Conservation (phyloP, 1,139 yeast genomes). For the Lodderomyces beijingensis region DNA sequence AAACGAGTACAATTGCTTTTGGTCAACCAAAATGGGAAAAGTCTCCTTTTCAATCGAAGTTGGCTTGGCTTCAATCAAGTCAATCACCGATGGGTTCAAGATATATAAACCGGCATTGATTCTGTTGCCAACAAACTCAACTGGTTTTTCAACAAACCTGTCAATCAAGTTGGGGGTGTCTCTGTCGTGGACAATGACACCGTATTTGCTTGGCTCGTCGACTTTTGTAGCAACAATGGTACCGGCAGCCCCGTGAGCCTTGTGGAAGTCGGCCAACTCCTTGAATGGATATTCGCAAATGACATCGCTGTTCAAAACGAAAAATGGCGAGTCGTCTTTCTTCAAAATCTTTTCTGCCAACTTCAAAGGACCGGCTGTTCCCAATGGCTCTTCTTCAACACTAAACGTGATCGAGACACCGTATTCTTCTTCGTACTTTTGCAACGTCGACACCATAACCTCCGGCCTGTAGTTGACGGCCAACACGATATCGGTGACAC, state of each 20-base stretch:
- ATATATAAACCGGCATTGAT: slow-evolving; percentile 96
- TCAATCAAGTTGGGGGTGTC: slow-evolving; percentile 91
- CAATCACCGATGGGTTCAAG: slow-evolving; percentile 94
- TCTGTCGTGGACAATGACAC: slow-evolving; percentile 97
- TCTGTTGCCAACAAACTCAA: slow-evolving; percentile 97
- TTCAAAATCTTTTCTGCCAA: slow-evolving; percentile 91
- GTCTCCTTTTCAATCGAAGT: slow-evolving; percentile 99
- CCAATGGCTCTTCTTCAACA: slow-evolving; percentile 98
- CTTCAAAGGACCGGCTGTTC: slow-evolving; percentile 98
- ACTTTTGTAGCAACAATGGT: slow-evolving; percentile 99
- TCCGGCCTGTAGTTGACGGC: slow-evolving; percentile 99
- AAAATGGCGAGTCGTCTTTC: slow-evolving; percentile 95
- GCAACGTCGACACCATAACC: slow-evolving; percentile 93
- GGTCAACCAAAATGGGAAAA: slow-evolving; percentile 92
- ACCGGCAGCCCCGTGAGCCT: slow-evolving; percentile 94
- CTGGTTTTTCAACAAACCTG: slow-evolving; percentile 99
- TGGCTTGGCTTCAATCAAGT: slow-evolving; percentile 95
- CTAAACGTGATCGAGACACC: slow-evolving; percentile 96
- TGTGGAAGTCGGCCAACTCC: slow-evolving; percentile 90
- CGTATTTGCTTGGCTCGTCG: slow-evolving; percentile 98
- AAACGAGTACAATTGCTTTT: slow-evolving; percentile 85
- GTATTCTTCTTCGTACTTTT: slow-evolving; percentile 90
- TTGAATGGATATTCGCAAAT: slow-evolving; percentile 97
- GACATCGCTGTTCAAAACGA: slow-evolving; percentile 96
- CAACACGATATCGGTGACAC: slow-evolving; percentile 96